These are phyloP conservation scores for Lycium ferocissimum DNA, from an alignment of 257 asterid species.

Conservation along the genomic window DNA sequence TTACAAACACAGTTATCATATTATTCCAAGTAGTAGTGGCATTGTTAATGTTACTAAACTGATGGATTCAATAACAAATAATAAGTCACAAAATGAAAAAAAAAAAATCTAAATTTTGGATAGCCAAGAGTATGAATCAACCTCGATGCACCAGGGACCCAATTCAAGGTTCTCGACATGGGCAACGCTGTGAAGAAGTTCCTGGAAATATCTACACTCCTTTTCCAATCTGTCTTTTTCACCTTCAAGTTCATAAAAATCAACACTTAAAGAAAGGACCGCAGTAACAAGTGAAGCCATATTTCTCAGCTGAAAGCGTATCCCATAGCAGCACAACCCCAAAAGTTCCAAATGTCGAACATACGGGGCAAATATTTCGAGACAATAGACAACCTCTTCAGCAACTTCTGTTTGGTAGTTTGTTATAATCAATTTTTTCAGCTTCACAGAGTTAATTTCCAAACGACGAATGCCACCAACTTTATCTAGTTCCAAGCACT, in stretches of 20 bases:
- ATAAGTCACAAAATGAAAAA: not conserved
- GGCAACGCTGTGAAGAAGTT: not conserved
- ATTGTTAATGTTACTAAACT: not conserved
- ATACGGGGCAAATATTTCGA: not conserved
- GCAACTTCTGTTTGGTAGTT: not conserved
- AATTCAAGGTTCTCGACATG: conserved; percentile 12
- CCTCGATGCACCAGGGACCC: conserved; percentile 20
- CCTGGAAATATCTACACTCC: not conserved
- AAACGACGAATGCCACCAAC: not conserved
- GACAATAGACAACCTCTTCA: not conserved
- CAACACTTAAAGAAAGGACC: not conserved
- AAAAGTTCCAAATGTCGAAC: not conserved
- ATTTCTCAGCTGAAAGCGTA: not conserved
- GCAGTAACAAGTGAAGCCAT: not conserved
- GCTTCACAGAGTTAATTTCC: not conserved
- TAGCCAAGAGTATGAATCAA: conserved; percentile 12
- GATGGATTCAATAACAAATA: not conserved
- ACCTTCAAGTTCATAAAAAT: not conserved
- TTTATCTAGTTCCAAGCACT: not conserved
- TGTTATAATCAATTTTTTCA: not conserved
- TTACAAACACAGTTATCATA: not conserved
- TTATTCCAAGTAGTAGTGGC: not conserved
- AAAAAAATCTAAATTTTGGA: not conserved
- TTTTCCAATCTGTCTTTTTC: not conserved
- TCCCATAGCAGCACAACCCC: not conserved